Base-by-base conservation (phyloP, 768 basidiomycete species). In the Artomyces pyxidatus region DNA sequence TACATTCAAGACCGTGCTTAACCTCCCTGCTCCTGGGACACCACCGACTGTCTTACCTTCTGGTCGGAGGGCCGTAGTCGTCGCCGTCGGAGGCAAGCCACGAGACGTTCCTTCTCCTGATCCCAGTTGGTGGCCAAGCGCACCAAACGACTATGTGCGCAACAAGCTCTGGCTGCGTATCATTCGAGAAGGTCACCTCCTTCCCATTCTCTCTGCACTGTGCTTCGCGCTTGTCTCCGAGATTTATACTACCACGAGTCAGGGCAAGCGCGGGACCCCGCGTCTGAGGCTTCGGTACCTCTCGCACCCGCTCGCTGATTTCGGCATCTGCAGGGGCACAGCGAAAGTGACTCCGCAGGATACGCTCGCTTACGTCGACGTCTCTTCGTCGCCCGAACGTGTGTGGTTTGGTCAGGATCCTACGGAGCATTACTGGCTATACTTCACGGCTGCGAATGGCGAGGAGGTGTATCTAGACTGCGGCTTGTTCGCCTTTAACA, bases 381-480 rank as follows among this genome's bases (percentile, higher is more conserved):
- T 54, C 19, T n/a, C n/a, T n/a, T n/a, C n/a, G n/a, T 35, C 58
- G 9, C 58, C 61, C 19, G 44, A 57, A 6, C 56, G 49, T 1
- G 61, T 68, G 28, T 38, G 49, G 23, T 58, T 59, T 37, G 67
- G 70, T 3, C 73, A 74, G 42, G 67, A 73, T 52, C 71, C 73
- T 1, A 51, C 68, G 23, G 68, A 74, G 16, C 74, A 75, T 50
- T 74, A 74, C 52, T 75, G 74, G 73, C 60, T 75, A 7, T 77
- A 73, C 53, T 75, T 76, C 65, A 70, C 57, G 6, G 73, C 70
- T 1, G 50, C 71, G 1, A 52, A 63, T 3, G 74, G 72, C 3
- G 66, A 74, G 43, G 66, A 71, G 25, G 50, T 74, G 25, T 59
- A 59, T 14, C 57, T 77, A 27, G 73, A 76, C 45, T 63, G 63